Base-by-base conservation (phyloP, 768 basidiomycete species). In the Leucosporidium creatinivorum region DNA sequence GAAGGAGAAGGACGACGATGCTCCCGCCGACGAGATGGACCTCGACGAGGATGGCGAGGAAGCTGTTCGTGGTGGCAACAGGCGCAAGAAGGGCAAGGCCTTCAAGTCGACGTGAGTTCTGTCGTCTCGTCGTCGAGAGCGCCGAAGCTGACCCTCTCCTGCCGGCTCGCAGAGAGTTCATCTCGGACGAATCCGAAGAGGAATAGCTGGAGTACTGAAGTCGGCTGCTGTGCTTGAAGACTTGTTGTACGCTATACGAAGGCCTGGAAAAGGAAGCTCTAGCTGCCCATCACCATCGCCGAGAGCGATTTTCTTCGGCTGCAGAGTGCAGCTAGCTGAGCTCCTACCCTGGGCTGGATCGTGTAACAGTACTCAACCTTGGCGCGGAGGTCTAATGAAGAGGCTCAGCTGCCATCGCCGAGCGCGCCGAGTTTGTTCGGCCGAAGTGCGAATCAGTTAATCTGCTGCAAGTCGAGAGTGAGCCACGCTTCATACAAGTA, bases 1-100 rank as follows among this genome's bases (percentile, higher is more conserved):
- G 60, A 65, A 69, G 71, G 58, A 51, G 23, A 51, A 51, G 50
- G 66, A 62, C 28, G 60, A 6, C 23, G 62, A 57, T 21, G 59
- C 26, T 58, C 36, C 51, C 18, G 30, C 51, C 39, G 39, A 44
- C 39, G 39, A 44, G 39, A 44, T 44, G 39, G 39, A 44, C 33
- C 15, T 48, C 26, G 64, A 65, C 33, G n/a, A 25, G 48, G 57
- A 67, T 25, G 61, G 61, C 30, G 61, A 67, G 61, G 66, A 62
- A 33, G 61, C 44, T 17, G 66, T 61, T 6, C n/a, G 51, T 21
- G 25, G 30, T 13, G 52, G 44, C 6, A 44, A 49, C 39, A 44
- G 39, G 51, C 59, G 60, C 21, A 67, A 67, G 54, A 49, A 17
- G n/a, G n/a, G 44, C 39, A 59, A 62, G 44, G 18, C 66, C 18